Conservation (phyloP, 2,329 filamentous ascomycete genomes). For the Fusarium staphyleae region DNA sequence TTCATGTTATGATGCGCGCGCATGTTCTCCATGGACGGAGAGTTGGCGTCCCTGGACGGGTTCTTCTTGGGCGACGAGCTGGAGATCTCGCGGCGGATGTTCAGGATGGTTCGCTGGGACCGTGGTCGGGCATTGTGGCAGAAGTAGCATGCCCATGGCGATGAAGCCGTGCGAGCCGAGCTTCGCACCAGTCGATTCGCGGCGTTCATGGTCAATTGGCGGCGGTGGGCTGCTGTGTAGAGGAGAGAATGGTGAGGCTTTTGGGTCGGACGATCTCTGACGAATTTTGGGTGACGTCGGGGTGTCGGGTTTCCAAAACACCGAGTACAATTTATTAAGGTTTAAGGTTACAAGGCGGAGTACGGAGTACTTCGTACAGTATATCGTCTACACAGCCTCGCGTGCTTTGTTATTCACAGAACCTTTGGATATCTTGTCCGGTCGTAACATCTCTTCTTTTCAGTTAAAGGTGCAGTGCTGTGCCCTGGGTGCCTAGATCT, state of each 20-base stretch:
- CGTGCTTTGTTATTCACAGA: too few species aligned
- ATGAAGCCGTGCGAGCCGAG: conserved; percentile 36
- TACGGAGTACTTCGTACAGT: not conserved
- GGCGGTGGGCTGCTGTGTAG: conserved; percentile 7
- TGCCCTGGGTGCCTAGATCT: too few species aligned
- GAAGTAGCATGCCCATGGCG: conserved; percentile 49
- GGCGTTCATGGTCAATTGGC: conserved; percentile 50
- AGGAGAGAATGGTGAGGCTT: conserved; percentile 22
- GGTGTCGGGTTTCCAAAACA: conserved; percentile 29
- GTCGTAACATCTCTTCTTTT: too few species aligned
- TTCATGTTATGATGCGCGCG: conserved; percentile 69
- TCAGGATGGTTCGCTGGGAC: conserved; percentile 32
- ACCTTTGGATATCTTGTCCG: too few species aligned
- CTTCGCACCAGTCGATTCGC: conserved; percentile 48
- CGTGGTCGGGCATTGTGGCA: conserved; percentile 47
- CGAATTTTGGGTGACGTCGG: conserved; percentile 40
- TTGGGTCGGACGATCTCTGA: conserved; percentile 37
- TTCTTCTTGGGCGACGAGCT: conserved; percentile 38
- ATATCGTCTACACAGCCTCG: not conserved
- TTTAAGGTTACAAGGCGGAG: not conserved
- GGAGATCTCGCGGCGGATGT: conserved; percentile 45
- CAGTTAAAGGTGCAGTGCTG: too few species aligned
- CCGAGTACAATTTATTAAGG: too few species aligned
- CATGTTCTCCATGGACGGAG: conserved; percentile 66
- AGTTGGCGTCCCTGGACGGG: conserved; percentile 36